These are phyloP conservation scores for Metschnikowia shivogae DNA, from an alignment of 805 yeast genomes.

Conservation along the genomic window DNA sequence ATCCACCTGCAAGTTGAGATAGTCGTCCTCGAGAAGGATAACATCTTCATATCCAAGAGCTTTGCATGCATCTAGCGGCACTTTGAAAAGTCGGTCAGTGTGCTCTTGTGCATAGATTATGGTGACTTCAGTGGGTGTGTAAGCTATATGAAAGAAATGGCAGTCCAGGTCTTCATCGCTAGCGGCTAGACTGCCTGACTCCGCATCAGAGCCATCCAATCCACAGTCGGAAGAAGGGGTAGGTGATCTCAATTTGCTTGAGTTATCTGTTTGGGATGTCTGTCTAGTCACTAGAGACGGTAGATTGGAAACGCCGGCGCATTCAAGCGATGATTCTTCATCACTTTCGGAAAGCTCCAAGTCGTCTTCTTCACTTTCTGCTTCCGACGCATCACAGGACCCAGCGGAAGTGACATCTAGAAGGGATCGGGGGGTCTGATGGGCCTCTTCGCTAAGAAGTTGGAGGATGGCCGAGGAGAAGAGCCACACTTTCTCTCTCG, in stretches of 20 bases:
- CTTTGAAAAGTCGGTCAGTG: constrained; percentile 36
- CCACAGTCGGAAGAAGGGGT: constrained; percentile 8
- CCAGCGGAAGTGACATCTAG: neutral
- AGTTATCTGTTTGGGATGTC: constrained; percentile 23
- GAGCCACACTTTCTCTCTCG: constrained; percentile 50
- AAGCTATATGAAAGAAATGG: constrained; percentile 54
- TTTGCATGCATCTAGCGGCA: constrained; percentile 34
- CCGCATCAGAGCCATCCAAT: constrained; percentile 3
- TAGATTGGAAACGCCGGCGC: neutral
- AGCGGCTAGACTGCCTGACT: neutral
- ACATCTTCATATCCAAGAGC: constrained; percentile 33
- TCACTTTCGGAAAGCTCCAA: neutral
- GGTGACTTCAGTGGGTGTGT: constrained; percentile 61
- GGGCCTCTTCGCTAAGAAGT: constrained; percentile 38
- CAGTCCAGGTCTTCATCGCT: neutral
- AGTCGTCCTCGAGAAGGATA: constrained; percentile 40
- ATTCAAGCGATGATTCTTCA: neutral
- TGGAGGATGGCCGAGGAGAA: constrained; percentile 49
- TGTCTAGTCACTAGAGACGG: constrained; percentile 1
- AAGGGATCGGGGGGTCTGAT: constrained; percentile 10
- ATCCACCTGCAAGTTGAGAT: constrained; percentile 54
- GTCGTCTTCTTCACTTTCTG: neutral
- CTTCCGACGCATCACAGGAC: neutral
- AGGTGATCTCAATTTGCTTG: constrained; percentile 23
- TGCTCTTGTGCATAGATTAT: constrained; percentile 46